Percentiles rank a stretch among this genome's conserved stretches.
Conservation (phyloP, 2,329 filamentous ascomycete genomes). For the Fusarium proliferatum region DNA sequence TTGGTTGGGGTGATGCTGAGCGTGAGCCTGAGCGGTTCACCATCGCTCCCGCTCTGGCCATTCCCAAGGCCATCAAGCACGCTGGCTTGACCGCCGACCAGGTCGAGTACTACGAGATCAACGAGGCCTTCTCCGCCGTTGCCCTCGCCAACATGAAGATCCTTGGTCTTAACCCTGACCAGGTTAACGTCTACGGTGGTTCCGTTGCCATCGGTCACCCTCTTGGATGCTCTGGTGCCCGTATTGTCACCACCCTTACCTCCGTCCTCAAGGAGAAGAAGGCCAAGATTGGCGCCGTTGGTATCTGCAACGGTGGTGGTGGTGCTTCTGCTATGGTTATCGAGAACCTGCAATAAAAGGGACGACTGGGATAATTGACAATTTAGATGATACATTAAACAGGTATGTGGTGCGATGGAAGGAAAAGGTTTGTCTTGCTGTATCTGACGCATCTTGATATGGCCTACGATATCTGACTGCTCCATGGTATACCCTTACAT, state of each 20-base stretch:
- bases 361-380: constrained; percentile 29
- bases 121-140: constrained; percentile 98
- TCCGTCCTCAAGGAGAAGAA: constrained; percentile 91
- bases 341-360: constrained; percentile 72
- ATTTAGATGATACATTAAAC: constrained; percentile 40
- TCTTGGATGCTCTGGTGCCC: constrained; percentile 90
- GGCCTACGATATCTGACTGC: constrained; percentile 32
- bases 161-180: constrained; percentile 80
- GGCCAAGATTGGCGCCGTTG: constrained; percentile 91
- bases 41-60: constrained; percentile 89
- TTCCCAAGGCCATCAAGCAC: constrained; percentile 97
- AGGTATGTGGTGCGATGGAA: constrained; percentile 29
- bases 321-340: constrained; percentile 94
- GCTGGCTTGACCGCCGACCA: constrained; percentile 81
- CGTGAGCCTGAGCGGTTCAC: constrained; percentile 96
- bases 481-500: constrained; percentile 30
- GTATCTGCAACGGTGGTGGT: constrained; percentile 98
- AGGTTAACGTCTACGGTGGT: constrained; percentile 95
- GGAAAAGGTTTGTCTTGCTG: constrained; percentile 37
- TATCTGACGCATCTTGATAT: constrained; percentile 30
- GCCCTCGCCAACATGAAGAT: constrained; percentile 97
- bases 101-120: constrained; percentile 97
- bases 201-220: constrained; percentile 97
- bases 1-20: constrained; percentile 96
- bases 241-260: constrained; percentile 90